Conservation (phyloP, 176 grass and related monocot species). For the Raddia guianensis region DNA sequence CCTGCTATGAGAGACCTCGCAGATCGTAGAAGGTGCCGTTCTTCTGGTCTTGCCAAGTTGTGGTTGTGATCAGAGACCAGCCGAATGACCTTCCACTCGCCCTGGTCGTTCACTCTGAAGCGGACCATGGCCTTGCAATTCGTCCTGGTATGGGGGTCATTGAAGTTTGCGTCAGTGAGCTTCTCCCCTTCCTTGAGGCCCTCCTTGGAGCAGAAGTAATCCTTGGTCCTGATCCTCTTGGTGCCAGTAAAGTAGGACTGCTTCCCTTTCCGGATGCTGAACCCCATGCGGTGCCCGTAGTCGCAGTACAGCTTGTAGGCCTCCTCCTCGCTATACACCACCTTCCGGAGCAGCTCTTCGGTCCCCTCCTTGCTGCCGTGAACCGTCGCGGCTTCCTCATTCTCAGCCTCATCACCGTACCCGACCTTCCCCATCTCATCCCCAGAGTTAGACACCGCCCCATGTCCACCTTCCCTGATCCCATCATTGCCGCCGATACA, state of each 20-base stretch:
- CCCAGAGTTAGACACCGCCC: slow-evolving; percentile 22
- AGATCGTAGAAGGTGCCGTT: slow-evolving; percentile 73
- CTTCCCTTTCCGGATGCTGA: slow-evolving; percentile 82
- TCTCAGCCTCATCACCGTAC: slow-evolving; percentile 42
- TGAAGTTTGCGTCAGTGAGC: slow-evolving; percentile 63
- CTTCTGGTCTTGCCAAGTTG: slow-evolving; percentile 69
- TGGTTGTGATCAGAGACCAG: slow-evolving; percentile 82
- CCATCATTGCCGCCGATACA: not conserved
- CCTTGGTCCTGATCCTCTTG: slow-evolving; percentile 77
- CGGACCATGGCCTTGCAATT: slow-evolving; percentile 86
- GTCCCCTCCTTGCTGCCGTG: slow-evolving; percentile 54
- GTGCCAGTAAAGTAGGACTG: slow-evolving; percentile 86
- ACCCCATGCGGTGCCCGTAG: slow-evolving; percentile 77
- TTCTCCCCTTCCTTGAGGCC: slow-evolving; percentile 74
- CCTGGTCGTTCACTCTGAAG: slow-evolving; percentile 63
- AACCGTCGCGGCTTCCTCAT: slow-evolving; percentile 41
- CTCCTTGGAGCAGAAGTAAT: slow-evolving; percentile 92
- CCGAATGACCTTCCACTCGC: slow-evolving; percentile 71
- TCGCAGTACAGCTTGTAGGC: slow-evolving; percentile 86
- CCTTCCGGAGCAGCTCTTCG: slow-evolving; percentile 59
- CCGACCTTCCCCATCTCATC: slow-evolving; percentile 27
- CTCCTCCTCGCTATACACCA: slow-evolving; percentile 70
- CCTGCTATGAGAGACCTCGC: slow-evolving; percentile 74
- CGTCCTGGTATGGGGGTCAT: slow-evolving; percentile 74
- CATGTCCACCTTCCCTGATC: not conserved